phyloP scores from a whole-genome alignment of 2,329 filamentous ascomycete genomes.

The Phoma sp. region DNA sequence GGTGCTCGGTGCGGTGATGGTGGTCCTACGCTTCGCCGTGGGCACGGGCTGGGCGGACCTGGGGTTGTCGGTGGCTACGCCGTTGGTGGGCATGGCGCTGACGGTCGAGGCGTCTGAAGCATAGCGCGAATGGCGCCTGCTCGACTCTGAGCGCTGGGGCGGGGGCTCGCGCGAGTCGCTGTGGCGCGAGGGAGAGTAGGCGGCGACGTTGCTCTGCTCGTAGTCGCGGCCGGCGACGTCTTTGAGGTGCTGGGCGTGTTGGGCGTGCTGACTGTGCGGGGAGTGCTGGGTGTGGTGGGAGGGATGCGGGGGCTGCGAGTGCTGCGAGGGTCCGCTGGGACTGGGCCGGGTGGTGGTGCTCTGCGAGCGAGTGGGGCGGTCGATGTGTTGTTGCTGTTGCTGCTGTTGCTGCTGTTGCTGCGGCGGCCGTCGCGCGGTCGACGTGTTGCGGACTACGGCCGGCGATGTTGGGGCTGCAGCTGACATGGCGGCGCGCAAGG shows the following conservation, averaged over 20 bases:
- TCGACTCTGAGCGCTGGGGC: slow-evolving; percentile 62
- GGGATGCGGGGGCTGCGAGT: not conserved
- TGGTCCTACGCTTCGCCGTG: slow-evolving; percentile 66
- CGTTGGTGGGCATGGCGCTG: slow-evolving; percentile 47
- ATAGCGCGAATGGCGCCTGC: slow-evolving; percentile 56
- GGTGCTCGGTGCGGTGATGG: slow-evolving; percentile 80
- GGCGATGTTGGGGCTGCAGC: slow-evolving; percentile 51
- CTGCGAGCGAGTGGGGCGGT: slow-evolving; percentile 46
- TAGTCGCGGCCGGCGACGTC: slow-evolving; percentile 71
- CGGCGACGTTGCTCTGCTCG: slow-evolving; percentile 72
- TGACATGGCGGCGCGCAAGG: slow-evolving; percentile 44
- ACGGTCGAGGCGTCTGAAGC: slow-evolving; percentile 51
- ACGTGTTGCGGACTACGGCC: slow-evolving; percentile 47
- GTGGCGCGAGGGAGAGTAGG: slow-evolving; percentile 62
- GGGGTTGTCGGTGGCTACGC: slow-evolving; percentile 43
- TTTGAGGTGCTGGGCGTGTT: slow-evolving; percentile 49
- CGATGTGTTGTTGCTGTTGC: slow-evolving; percentile 27
- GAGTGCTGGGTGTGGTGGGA: not conserved
- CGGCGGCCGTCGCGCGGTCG: slow-evolving; percentile 38
- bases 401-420: slow-evolving; percentile 29
- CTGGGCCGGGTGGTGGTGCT: slow-evolving; percentile 43
- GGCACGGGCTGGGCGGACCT: slow-evolving; percentile 27
- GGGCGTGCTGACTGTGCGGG: slow-evolving; percentile 44
- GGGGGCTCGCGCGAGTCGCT: slow-evolving; percentile 67
- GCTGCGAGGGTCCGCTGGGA: slow-evolving; percentile 11